Evolutionary conservation across 2,329 filamentous ascomycete species (phyloP).

Genomic region (Aspergillus brunneoviolaceus): DNA sequence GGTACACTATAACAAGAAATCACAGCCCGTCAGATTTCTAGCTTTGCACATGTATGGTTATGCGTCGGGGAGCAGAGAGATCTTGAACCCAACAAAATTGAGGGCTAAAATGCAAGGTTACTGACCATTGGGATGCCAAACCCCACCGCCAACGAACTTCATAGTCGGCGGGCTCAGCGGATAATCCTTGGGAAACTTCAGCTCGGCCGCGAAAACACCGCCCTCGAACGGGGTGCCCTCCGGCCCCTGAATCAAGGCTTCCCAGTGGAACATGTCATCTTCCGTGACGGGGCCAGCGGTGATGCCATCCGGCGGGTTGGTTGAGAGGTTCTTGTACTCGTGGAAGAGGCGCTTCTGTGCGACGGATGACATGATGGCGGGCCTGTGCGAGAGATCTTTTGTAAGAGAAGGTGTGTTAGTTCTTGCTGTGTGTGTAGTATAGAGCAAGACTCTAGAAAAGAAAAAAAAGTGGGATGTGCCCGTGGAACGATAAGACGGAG

Average conservation of each 20-base stretch:
- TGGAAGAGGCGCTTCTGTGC: conserved; percentile 80
- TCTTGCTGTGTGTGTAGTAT: background rate
- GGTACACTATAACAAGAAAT: conserved; percentile 65
- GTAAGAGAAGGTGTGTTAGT: background rate
- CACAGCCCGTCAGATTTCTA: background rate
- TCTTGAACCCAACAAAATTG: background rate
- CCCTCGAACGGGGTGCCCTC: conserved; percentile 96
- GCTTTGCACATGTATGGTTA: background rate
- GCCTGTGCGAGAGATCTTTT: background rate
- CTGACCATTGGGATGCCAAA: conserved; percentile 95
- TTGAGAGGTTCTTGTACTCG: conserved; percentile 92
- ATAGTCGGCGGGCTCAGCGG: conserved; percentile 94
- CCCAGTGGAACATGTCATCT: conserved; percentile 95
- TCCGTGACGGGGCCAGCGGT: conserved; percentile 89
- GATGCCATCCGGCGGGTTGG: conserved; percentile 95
- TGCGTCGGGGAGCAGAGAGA: background rate
- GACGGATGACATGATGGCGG: conserved; percentile 43
- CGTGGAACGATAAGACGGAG: background rate
- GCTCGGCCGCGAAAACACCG: conserved; percentile 89
- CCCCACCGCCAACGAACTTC: conserved; percentile 81
- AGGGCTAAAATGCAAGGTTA: conserved; percentile 10
- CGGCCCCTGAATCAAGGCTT: conserved; percentile 91
- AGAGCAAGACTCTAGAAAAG: background rate
- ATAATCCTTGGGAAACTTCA: conserved; percentile 94
- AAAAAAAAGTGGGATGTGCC: background rate